Conservation (phyloP, 192 early-diverging fungal species). For the Phycomyces blakesleeanus region DNA sequence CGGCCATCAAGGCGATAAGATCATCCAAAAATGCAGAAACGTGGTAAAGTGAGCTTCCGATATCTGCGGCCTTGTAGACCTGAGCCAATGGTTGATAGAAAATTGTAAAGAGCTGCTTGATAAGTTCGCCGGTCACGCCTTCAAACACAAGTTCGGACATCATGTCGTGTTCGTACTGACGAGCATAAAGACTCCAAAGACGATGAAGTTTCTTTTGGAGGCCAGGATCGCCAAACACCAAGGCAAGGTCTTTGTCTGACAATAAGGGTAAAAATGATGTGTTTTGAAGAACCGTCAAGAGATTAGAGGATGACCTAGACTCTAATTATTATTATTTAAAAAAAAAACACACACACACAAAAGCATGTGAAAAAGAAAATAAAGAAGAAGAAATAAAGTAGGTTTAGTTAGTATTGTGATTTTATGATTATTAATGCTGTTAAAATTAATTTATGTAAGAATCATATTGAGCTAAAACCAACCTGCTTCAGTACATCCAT, state of each 20-base stretch:
- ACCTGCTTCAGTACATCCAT: not conserved
- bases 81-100: constrained; percentile 54
- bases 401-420: not conserved
- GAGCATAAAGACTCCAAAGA: constrained; percentile 41
- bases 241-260: not conserved
- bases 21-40: constrained; percentile 48
- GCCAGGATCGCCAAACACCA: not conserved
- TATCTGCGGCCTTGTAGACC: constrained; percentile 54
- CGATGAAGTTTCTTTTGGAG: constrained; percentile 34
- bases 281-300: constrained; percentile 1
- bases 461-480: constrained; percentile 3
- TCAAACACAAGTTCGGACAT: constrained; percentile 48
- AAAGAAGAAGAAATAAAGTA: too few species aligned
- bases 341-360: constrained; percentile 1
- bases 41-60: constrained; percentile 46
- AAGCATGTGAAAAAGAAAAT: too few species aligned
- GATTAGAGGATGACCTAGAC: not conserved
- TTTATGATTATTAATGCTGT: too few species aligned
- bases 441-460: too few species aligned
- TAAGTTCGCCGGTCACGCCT: constrained; percentile 44
- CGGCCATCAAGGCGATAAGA: constrained; percentile 44
- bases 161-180: constrained; percentile 47
- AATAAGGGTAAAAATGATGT: constrained; percentile 1
- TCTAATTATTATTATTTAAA: constrained; percentile 6
- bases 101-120: constrained; percentile 46